Percentiles rank a stretch among this genome's conserved stretches.
Evolutionary conservation across 2,329 filamentous ascomycete genomes (phyloP).

Genomic region (Cordyceps militaris): DNA sequence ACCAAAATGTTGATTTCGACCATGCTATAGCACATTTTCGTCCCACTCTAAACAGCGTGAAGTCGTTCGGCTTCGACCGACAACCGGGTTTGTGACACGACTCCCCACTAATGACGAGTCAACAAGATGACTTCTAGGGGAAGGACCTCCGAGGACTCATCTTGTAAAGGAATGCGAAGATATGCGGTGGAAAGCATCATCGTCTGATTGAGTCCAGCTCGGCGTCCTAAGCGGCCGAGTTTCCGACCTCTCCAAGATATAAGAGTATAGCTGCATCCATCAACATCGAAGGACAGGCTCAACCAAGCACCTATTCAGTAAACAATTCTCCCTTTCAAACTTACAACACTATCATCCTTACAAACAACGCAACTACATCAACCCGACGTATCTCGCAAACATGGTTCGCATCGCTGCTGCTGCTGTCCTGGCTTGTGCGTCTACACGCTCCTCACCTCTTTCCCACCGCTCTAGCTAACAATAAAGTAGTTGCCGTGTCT

Average conservation of each 20-base stretch:
- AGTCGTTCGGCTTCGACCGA: too few species aligned
- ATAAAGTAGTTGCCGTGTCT: neutral
- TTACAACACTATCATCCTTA: neutral
- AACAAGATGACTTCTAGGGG: neutral
- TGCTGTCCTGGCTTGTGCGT: neutral
- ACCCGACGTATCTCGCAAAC: neutral
- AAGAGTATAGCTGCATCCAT: neutral
- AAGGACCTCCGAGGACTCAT: too few species aligned
- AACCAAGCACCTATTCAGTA: neutral
- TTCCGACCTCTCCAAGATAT: neutral
- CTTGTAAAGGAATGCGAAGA: too few species aligned
- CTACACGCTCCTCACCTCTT: neutral
- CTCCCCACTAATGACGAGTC: neutral
- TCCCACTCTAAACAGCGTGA: too few species aligned
- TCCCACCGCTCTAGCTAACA: neutral
- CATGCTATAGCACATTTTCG: too few species aligned
- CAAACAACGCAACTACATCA: neutral
- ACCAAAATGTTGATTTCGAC: too few species aligned
- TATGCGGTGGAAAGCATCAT: neutral
- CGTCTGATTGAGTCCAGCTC: neutral
- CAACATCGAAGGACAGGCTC: neutral
- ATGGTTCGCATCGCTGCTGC: neutral
- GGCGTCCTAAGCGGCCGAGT: too few species aligned
- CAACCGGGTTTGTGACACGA: too few species aligned
- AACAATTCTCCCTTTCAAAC: neutral